Base-by-base conservation (phyloP, 2,329 filamentous ascomycete genomes). In the Curvularia hawaiiensis region DNA sequence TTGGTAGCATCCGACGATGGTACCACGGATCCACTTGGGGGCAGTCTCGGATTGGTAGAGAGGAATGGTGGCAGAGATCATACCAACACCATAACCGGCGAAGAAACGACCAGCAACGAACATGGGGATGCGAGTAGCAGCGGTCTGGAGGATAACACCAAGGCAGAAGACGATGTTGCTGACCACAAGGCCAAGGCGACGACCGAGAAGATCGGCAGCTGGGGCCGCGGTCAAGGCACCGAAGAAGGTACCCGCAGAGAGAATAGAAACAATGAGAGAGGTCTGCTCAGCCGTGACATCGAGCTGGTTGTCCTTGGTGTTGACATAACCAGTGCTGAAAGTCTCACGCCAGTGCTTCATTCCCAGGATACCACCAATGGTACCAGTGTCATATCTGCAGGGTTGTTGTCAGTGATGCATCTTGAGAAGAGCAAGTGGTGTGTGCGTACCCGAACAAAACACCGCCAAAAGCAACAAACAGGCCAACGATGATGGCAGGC, bases 231-330 rank as follows among this genome's bases (percentile, higher is more conserved):
- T 77, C 26, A 95, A 80, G 33, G 91, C 84, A 52, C 91, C 92
- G 54, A 91, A 79, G 66, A 91, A 88, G 26, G 91, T 95, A 49
- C 91, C 91, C 38, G 88, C 90, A 59, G 90, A 95, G 35, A 96
- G 83, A 62, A 96, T 94, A 16, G 91, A 90, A 50, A 95, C 90
- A 56, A 93, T 89, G 61, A 89, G 80, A 26, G 90, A 89, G 26
- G 86, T 86, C 74, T 94, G 83, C 3, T 51, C 50, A n/a, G 75
- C 68, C 14, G 70, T 73, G 50, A 77, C 64, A 58, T 75, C 73
- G 3, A 46, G 59, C 5, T 59, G 20, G 43, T 48, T 78, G 76
- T 58, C 89, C 20, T 55, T 73, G 61, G 61, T 73, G 57, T 73
- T 73, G 51, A 48, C 47, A 51, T 70, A 73, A 20, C 75, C 74